These are phyloP conservation scores for Dendrocalamus latiflorus DNA, from an alignment of 202 grass and related monocot genomes.

Conservation along the genomic window DNA sequence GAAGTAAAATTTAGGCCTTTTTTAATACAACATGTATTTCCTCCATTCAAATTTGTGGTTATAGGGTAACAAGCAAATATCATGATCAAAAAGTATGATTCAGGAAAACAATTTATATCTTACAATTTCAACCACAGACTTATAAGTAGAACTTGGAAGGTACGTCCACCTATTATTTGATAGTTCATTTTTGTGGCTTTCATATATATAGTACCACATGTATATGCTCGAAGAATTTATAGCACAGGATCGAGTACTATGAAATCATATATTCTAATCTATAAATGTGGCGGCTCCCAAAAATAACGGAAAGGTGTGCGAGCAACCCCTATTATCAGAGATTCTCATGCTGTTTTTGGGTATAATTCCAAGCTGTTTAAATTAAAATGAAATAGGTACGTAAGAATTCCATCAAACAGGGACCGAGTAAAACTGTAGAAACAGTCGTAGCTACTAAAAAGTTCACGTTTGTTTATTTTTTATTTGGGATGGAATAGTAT, in stretches of 20 bases:
- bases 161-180: neutral
- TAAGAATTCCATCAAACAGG: neutral
- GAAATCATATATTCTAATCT: neutral
- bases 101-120: neutral
- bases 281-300: neutral
- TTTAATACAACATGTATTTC: neutral
- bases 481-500: neutral
- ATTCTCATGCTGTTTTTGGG: neutral
- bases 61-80: neutral
- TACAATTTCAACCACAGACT: neutral
- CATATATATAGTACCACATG: neutral
- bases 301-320: neutral
- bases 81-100: neutral
- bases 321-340: neutral
- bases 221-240: neutral
- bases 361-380: neutral
- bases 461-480: neutral
- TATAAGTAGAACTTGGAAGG: neutral
- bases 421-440: neutral
- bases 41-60: neutral
- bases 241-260: neutral
- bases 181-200: neutral
- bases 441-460: neutral
- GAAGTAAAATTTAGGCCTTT: neutral
- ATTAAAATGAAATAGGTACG: neutral